phyloP scores from a whole-genome alignment of 2,329 filamentous ascomycete genomes.

The Fusarium redolens region DNA sequence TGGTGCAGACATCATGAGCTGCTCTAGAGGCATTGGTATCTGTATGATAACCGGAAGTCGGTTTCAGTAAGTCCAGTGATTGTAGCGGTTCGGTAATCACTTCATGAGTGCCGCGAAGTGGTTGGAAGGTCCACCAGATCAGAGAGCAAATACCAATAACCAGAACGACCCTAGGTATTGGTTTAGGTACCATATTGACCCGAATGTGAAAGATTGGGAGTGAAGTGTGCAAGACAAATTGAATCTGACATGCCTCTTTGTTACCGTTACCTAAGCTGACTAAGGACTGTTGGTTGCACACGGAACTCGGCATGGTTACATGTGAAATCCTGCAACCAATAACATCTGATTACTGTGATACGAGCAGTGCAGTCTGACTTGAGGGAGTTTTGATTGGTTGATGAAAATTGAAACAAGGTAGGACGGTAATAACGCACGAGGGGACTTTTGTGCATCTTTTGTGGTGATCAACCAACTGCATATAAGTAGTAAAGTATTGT shows the following conservation, averaged over 20 bases:
- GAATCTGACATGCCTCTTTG: neutral
- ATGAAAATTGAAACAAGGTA: neutral
- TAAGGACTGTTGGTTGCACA: neutral
- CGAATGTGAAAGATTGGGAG: too few species aligned
- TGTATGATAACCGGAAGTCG: constrained; percentile 17
- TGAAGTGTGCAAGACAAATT: neutral
- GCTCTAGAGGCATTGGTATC: constrained; percentile 40
- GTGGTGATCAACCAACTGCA: neutral
- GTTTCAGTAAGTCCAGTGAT: constrained; percentile 15
- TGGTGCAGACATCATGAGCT: constrained; percentile 42
- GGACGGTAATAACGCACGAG: neutral
- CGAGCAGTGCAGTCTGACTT: neutral
- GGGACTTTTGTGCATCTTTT: neutral
- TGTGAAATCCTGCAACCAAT: neutral
- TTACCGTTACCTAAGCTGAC: neutral
- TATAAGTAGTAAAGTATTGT: too few species aligned
- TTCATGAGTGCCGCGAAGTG: constrained; percentile 3
- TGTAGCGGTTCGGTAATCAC: constrained; percentile 23
- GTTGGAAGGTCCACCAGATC: neutral
- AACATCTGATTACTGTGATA: neutral
- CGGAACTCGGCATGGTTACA: neutral
- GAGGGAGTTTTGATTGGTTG: neutral
- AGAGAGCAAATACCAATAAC: neutral
- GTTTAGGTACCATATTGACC: neutral
- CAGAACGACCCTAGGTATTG: neutral